Evolutionary conservation across 495 filamentous ascomycete species (phyloP).

Genomic region (Thermothielavioides terrestris): DNA sequence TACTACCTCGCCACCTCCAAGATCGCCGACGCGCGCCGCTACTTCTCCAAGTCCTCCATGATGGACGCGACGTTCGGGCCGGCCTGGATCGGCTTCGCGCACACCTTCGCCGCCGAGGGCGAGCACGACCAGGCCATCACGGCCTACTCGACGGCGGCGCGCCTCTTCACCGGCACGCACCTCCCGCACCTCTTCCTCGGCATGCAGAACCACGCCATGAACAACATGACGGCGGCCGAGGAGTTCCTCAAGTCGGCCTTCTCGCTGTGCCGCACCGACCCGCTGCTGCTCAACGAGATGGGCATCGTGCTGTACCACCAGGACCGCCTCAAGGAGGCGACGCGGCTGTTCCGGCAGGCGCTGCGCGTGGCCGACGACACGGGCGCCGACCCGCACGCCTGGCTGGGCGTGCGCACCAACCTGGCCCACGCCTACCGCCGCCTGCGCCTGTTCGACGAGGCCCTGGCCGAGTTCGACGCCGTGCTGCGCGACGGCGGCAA

Average conservation of each 20-base stretch:
- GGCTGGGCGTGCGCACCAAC: conserved; percentile 81
- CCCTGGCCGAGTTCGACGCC: conserved; percentile 70
- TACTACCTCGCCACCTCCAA: conserved; percentile 89
- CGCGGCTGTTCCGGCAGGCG: conserved; percentile 63
- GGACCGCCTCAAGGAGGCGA: conserved; percentile 63
- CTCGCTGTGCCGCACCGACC: conserved; percentile 65
- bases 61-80: conserved; percentile 97
- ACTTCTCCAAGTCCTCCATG: conserved; percentile 93
- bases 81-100: conserved; percentile 98
- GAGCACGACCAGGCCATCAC: conserved; percentile 98
- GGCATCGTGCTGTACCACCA: conserved; percentile 93
- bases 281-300: conserved; percentile 88
- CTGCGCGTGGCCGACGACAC: conserved; percentile 70
- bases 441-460: conserved; percentile 56
- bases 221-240: conserved; percentile 90
- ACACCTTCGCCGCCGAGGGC: conserved; percentile 99
- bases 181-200: conserved; percentile 93
- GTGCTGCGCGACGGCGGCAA: conserved; percentile 70
- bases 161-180: conserved; percentile 94
- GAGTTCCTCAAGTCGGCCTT: conserved; percentile 91
- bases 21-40: conserved; percentile 86
- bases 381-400: conserved; percentile 70
- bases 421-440: conserved; percentile 80
- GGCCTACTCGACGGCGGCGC: conserved; percentile 90
- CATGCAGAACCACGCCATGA: conserved; percentile 95